phyloP scores from a whole-genome alignment of 768 basidiomycete genomes.

The Crepidotus variabilis region DNA sequence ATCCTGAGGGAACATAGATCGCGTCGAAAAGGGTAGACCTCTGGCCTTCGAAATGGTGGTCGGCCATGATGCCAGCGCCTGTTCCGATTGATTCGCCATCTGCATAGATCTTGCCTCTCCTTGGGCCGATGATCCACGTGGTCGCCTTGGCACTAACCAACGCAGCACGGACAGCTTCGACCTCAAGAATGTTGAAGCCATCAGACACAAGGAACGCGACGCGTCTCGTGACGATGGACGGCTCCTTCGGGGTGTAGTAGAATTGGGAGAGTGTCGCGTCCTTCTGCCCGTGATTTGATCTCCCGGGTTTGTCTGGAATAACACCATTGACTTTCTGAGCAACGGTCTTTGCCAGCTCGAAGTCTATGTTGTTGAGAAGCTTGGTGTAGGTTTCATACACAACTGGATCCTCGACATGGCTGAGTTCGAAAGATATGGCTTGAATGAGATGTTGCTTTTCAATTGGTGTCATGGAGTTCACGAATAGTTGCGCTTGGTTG shows the following conservation, averaged over 20 bases:
- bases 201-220: conserved; percentile 77
- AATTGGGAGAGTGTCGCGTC: conserved; percentile 57
- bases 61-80: conserved; percentile 38
- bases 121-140: conserved; percentile 62
- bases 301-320: conserved; percentile 47
- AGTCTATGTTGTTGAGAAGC: conserved; percentile 69
- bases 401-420: conserved; percentile 72
- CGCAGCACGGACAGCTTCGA: conserved; percentile 52
- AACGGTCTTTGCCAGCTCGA: conserved; percentile 66
- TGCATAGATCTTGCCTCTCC: conserved; percentile 50
- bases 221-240: conserved; percentile 61
- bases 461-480: conserved; percentile 66
- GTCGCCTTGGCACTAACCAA: conserved; percentile 52
- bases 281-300: conserved; percentile 55
- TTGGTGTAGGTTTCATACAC: conserved; percentile 69
- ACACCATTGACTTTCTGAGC: conserved; percentile 62
- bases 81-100: conserved; percentile 22
- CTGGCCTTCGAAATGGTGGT: conserved; percentile 75
- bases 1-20: conserved; percentile 72
- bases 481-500: conserved; percentile 76
- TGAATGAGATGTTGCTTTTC: conserved; percentile 71
- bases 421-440: conserved; percentile 80
- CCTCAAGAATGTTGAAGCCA: conserved; percentile 63
- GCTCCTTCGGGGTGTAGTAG: conserved; percentile 48
- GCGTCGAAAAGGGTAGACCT: conserved; percentile 86